Evolutionary conservation across 2,329 filamentous ascomycete genomes (phyloP), one percentile per base, ranked within the genome.

Genomic region (Penicillium sp.): DNA sequence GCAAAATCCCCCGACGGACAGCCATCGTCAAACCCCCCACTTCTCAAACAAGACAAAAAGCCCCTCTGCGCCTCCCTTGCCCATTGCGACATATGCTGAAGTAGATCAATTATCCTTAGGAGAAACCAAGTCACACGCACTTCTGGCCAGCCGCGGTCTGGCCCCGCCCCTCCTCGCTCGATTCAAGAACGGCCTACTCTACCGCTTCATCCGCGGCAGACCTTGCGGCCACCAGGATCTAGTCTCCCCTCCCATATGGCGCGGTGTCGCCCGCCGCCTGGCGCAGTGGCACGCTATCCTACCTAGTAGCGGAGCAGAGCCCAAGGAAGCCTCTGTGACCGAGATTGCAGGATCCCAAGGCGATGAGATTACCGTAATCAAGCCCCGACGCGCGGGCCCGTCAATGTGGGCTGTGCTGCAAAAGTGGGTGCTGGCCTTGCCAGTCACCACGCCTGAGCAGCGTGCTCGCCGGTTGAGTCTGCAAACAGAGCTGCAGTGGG

Each of bases 361-460:
- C 38, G 43, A 55, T 19, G 62, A 64, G 10, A 54, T 61, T 26
- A 60, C 55, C 12, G 41, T 59, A 35, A 65, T 66, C 44, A 53
- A 61, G 57, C 61, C 61, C 33, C 63, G 62, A 7, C 90, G 88
- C 69, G 86, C 87, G 5, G 80, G 84, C n/a, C 90, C 91, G 17
- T 97, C 95, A 72, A 78, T 96, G 53, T 99, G 94, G 94, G 91
- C 90, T 7, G 91, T 95, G 33, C 89, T 97, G 83, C 91, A 96
- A 73, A 95, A 92, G 76, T 99, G 94, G 94, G 91, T 97, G 55
- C 78, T 88, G 64, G 93, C 90, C 37, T 80, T 99, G 60, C 92
- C 94, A 12, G 85, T 81, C 50, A 80, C 81, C 53, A 94, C 88
- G 5, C 84, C 87, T 33, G 80, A 83, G 53, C 84, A 96, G 72